Evolutionary conservation across 1,139 yeast genomes (phyloP), one percentile per base, ranked within the genome.

Genomic region (Pichia sp.): DNA sequence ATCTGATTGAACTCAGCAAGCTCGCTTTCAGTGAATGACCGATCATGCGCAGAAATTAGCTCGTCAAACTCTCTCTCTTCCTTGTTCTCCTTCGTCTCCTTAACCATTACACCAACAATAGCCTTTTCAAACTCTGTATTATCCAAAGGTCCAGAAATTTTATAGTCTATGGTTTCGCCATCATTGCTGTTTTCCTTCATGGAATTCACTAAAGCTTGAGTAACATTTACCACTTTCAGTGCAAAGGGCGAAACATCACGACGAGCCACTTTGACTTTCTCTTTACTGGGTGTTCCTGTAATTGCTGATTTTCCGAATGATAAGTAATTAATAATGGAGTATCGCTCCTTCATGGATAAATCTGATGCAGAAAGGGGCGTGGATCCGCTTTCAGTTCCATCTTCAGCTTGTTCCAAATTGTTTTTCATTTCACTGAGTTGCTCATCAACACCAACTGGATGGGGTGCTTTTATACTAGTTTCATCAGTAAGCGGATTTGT

Each of bases 221-320:
- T 58, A 5, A 49, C 57, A 2, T 47, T 31, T 5, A 66, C 45
- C 4, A 66, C 31, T 40, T 64, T 63, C 20, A 57, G 53, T 38
- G 70, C 66, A 50, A 60, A 62, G 2, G 71, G 71, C 8, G 67
- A 60, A 9, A 70, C 64, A 53, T 70, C 73, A 48, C 71, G 61
- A 48, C 71, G 61, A 6, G 73, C 72, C 50, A 69, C 67, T 48
- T 59, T 65, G 1, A 63, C 51, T 42, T 70, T 69, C 44, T 66
- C 69, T 47, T 65, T 61, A 4, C 56, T 53, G 54, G 56, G 56
- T 5, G 52, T 44, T 3, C 49, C 49, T 2, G 9, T 16, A 2
- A 57, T 50, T 0, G 60, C 61, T 4, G 50, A 29, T 8, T 49
- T 50, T 6, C 51, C 33, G 10, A 52, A 45, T 7, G 55, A 44